Base-by-base conservation (phyloP, 2,329 filamentous ascomycete species). In the Huntiella decipiens region DNA sequence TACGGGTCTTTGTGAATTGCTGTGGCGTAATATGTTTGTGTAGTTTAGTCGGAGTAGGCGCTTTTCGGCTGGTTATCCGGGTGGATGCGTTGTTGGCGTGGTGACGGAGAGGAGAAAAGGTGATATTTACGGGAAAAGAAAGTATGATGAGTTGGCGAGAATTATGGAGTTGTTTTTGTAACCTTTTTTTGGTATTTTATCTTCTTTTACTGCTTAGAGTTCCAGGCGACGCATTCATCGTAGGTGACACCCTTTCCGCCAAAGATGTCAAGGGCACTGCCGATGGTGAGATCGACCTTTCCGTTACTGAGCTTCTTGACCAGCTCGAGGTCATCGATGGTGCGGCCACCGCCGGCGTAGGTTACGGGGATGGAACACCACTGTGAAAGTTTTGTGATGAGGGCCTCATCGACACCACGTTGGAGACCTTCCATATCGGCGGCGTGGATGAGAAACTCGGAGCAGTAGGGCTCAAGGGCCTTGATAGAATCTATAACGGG, bases 351-450 rank as follows among this genome's bases (percentile, higher is more conserved):
- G 17, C 91, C 91, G 4, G 91, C 91, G 64, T 98, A 98, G 1
- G 91, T 98, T 12, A 96, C 82, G 2, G 91, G 91, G 54, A 94
- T 88, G 35, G 68, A 77, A 59, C 85, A 94, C 86, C 91, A 96
- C 53, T 79, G 65, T 1, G 85, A 77, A 44, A 98, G 66, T 53
- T 70, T 74, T 53, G 68, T 62, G 6, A 98, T 85, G 10, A 98
- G 70, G 53, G 79, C 71, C 59, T 91, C 80, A 55, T 98, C 91
- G 52, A 98, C 82, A 40, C 91, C 91, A 56, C 76, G 73, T 60
- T 96, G 91, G 38, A 96, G 68, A 10, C 91, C 91, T 63, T 98
- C 91, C 52, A 94, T 91, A 61, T 98, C 91, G 37, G 91, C 91
- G 12, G 91, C 91, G 60, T 98, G 91, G 57, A 98, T 91, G 45